A percentile compares a stretch with the other conserved stretches of the same genome.
Evolutionary conservation across 257 asterid species (phyloP).

Genomic region (Solanum appendiculatum): DNA sequence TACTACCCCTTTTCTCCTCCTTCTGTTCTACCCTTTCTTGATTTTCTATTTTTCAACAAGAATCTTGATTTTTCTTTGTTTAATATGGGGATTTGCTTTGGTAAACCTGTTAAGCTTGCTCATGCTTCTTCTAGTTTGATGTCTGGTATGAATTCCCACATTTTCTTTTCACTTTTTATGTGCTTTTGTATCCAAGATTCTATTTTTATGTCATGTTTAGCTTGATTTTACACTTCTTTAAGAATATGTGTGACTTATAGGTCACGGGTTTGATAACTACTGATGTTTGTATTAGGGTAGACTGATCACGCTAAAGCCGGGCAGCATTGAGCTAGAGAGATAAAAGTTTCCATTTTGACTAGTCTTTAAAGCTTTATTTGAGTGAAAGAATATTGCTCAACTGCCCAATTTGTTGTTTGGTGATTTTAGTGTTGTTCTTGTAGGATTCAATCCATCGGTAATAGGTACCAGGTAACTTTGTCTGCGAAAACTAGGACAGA

Average conservation of each 20-base stretch:
- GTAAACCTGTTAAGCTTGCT: slow-evolving; percentile 61
- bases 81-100: slow-evolving; percentile 66
- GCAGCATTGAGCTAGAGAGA: neutral
- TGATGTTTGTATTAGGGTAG: neutral
- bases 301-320: too few relatives aligned
- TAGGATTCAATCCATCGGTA: too few relatives aligned
- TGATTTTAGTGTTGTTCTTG: neutral
- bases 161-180: neutral
- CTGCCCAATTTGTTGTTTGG: neutral
- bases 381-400: neutral
- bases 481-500: too few relatives aligned
- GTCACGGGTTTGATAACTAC: neutral
- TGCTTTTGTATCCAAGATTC: neutral
- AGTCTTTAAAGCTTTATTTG: neutral
- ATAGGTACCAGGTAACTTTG: too few relatives aligned
- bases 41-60: neutral
- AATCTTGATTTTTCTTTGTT: neutral
- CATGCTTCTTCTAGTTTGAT: slow-evolving; percentile 81
- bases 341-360: neutral
- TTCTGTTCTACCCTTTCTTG: neutral
- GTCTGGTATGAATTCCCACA: slow-evolving; percentile 27
- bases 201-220: neutral
- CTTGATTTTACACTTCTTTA: neutral
- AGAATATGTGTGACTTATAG: neutral
- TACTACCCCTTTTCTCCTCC: neutral